Evolutionary conservation across 495 filamentous ascomycete genomes (phyloP).

Genomic region (Penicillium longicatenatum): DNA sequence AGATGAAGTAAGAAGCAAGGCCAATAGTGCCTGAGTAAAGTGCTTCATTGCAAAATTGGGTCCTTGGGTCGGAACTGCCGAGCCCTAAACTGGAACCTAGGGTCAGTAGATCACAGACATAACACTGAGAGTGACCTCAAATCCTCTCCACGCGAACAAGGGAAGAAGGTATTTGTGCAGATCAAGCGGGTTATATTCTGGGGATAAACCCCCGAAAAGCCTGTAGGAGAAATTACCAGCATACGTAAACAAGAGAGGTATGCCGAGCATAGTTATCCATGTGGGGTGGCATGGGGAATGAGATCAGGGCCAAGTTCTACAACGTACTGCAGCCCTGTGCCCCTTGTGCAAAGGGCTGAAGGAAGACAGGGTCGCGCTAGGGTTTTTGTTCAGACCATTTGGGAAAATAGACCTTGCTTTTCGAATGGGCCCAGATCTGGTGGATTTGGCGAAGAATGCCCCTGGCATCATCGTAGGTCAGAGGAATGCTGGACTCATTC

Average conservation of each 20-base stretch:
- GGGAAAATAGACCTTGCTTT: constrained; percentile 1
- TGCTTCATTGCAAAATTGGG: constrained; percentile 22
- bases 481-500: constrained; percentile 28
- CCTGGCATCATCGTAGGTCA: constrained; percentile 2
- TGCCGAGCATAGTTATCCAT: constrained; percentile 20
- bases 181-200: constrained; percentile 28
- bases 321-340: background rate
- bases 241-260: constrained; percentile 17
- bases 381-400: background rate
- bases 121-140: constrained; percentile 16
- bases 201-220: background rate
- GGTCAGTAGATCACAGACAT: constrained; percentile 18
- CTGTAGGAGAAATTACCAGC: background rate
- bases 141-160: constrained; percentile 13
- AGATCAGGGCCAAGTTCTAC: constrained; percentile 12
- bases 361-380: background rate
- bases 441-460: constrained; percentile 18
- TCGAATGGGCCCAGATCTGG: constrained; percentile 9
- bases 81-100: constrained; percentile 11
- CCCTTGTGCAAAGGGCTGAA: background rate
- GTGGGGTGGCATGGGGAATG: constrained; percentile 29
- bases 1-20: constrained; percentile 17
- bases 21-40: constrained; percentile 18
- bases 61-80: constrained; percentile 5
- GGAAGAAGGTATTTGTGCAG: constrained; percentile 19